phyloP scores from a whole-genome alignment of 768 basidiomycete genomes.

The Filobasidium wieringae region DNA sequence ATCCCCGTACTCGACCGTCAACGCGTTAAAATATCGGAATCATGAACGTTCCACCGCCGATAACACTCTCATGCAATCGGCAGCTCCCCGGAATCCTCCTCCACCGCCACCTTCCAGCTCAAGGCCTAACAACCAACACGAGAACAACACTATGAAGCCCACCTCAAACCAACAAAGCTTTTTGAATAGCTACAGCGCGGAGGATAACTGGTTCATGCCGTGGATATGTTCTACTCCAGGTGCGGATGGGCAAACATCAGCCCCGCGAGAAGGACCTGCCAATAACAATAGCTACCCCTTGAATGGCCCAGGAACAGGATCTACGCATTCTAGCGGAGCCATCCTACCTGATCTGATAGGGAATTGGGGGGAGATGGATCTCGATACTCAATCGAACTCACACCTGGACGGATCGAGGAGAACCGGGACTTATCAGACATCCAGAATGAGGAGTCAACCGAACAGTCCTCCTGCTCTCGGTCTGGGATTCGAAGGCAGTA shows the following conservation, averaged over 20 bases:
- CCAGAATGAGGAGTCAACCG: not conserved
- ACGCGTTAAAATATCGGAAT: no score
- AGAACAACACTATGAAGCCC: no score
- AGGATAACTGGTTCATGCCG: conserved; percentile 12
- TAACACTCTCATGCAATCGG: no score
- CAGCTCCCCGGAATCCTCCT: no score
- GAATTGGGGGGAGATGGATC: not conserved
- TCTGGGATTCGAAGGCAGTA: not conserved
- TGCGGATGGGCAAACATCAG: not conserved
- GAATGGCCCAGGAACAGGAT: not conserved
- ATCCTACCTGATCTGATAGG: not conserved
- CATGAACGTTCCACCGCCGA: no score
- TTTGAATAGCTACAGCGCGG: not conserved
- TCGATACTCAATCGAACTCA: not conserved
- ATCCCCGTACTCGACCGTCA: no score
- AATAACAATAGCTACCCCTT: not conserved
- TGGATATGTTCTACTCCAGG: conserved; percentile 10
- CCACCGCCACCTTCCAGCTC: no score
- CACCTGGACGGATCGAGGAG: not conserved
- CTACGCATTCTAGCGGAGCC: not conserved
- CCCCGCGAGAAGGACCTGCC: not conserved
- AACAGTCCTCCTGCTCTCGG: not conserved
- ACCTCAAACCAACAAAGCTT: not conserved
- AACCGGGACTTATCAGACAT: not conserved
- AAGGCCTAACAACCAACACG: no score